A percentile compares a stretch with the other conserved stretches of the same genome.
phyloP scores from a whole-genome alignment of 2,329 filamentous ascomycete genomes.

The Aspergillus piperis region DNA sequence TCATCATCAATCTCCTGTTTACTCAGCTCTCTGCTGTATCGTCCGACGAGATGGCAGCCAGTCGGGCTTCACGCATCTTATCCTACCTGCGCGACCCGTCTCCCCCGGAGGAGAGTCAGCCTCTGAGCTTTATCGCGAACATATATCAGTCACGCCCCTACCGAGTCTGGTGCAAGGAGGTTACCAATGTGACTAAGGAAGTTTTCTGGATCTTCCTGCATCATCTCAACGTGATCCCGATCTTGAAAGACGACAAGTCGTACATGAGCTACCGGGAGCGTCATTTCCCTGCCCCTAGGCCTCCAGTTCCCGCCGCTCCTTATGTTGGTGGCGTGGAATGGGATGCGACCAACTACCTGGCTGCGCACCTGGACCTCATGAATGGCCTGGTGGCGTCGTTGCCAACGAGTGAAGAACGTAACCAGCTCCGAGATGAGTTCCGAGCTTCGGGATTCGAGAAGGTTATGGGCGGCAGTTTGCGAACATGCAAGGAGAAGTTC shows the following conservation, averaged over 20 bases:
- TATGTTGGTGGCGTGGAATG: conserved; percentile 98
- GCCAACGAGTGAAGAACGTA: conserved; percentile 69
- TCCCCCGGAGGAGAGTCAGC: conserved; percentile 72
- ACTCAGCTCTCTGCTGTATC: conserved; percentile 76
- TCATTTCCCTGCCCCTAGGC: conserved; percentile 81
- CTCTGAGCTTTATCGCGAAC: conserved; percentile 81
- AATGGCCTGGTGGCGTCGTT: conserved; percentile 87
- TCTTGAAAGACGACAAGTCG: conserved; percentile 36
- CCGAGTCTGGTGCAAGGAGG: conserved; percentile 90
- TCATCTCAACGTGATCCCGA: conserved; percentile 80
- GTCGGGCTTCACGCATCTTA: conserved; percentile 71
- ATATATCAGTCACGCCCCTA: conserved; percentile 89
- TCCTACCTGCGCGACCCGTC: conserved; percentile 77
- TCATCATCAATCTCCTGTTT: conserved; percentile 86
- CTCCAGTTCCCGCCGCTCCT: conserved; percentile 88
- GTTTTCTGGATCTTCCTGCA: conserved; percentile 99
- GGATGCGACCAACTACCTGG: conserved; percentile 96
- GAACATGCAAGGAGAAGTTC: conserved; percentile 96
- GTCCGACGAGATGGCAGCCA: conserved; percentile 60
- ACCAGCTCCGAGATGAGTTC: conserved; percentile 73
- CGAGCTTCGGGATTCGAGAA: conserved; percentile 88
- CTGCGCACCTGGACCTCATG: conserved; percentile 86
- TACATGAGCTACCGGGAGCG: conserved; percentile 49
- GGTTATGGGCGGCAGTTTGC: conserved; percentile 77
- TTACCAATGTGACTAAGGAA: conserved; percentile 90